Evolutionary conservation across 148 eudicot species (phyloP).

Genomic region (Cornus controversa): DNA sequence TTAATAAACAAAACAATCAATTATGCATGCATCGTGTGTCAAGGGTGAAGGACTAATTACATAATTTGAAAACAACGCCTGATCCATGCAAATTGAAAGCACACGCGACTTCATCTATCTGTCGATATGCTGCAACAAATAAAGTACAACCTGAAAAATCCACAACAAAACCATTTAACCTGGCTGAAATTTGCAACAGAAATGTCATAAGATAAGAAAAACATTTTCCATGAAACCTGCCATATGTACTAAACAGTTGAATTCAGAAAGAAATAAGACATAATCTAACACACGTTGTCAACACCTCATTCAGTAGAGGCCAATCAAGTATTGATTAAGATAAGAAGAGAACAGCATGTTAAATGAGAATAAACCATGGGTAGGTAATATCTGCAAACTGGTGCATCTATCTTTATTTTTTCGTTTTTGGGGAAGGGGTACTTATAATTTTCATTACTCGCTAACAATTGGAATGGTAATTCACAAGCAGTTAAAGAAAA

Average conservation of each 20-base stretch:
- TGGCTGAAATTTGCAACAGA: background rate
- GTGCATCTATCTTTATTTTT: background rate
- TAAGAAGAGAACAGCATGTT: background rate
- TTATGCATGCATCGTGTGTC: constrained; percentile 4
- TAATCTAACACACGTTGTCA: background rate
- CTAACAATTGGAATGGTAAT: background rate
- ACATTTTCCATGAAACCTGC: background rate
- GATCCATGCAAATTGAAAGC: constrained; percentile 14
- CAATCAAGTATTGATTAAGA: background rate
- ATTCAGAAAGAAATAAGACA: background rate
- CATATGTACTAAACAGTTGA: background rate
- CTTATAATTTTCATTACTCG: background rate
- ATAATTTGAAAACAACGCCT: constrained; percentile 11
- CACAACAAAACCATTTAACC: background rate
- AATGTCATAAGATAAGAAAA: background rate
- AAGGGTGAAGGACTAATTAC: constrained; percentile 20
- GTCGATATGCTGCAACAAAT: constrained; percentile 6
- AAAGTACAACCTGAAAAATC: constrained; percentile 13
- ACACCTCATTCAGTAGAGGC: background rate
- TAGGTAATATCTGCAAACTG: background rate
- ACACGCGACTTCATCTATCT: constrained; percentile 3
- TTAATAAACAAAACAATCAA: background rate
- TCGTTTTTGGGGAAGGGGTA: background rate
- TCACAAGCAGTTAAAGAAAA: background rate
- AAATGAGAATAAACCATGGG: background rate